These are phyloP conservation scores for Eucalyptus marginata DNA, from an alignment of 345 rosid genomes.

Conservation along the genomic window DNA sequence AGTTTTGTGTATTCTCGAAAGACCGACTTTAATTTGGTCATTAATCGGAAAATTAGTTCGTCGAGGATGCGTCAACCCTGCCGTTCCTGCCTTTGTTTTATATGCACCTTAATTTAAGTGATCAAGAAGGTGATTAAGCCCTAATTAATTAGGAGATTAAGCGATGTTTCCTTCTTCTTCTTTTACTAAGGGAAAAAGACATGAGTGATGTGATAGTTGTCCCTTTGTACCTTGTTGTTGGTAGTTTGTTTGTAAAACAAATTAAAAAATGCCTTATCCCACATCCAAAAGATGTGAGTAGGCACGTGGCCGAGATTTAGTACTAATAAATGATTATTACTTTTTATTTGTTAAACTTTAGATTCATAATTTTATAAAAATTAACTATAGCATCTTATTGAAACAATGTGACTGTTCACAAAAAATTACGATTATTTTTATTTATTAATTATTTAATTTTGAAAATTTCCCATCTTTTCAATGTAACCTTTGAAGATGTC, in stretches of 20 bases:
- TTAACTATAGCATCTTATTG: rapidly evolving
- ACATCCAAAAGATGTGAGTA: rapidly evolving
- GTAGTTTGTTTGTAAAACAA: too few species aligned
- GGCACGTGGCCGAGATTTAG: rapidly evolving
- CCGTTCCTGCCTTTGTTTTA: background rate
- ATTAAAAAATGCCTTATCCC: too few species aligned
- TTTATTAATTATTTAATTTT: too few species aligned
- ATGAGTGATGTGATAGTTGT: background rate
- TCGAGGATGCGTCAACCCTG: background rate
- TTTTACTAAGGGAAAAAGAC: background rate
- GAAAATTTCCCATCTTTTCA: too few species aligned
- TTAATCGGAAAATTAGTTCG: background rate
- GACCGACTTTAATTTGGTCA: background rate
- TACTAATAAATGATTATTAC: rapidly evolving
- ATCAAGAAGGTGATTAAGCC: background rate
- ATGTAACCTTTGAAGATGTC: too few species aligned
- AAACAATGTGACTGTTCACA: rapidly evolving
- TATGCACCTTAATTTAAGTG: background rate
- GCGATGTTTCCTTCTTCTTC: background rate
- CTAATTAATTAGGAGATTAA: background rate
- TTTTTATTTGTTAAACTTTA: rapidly evolving
- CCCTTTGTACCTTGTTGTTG: background rate
- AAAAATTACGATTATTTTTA: rapidly evolving
- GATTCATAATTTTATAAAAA: too few species aligned
- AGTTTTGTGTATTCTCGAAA: background rate